phyloP scores from a whole-genome alignment of 202 grass and related monocot species.

The Carex sylvatica region DNA sequence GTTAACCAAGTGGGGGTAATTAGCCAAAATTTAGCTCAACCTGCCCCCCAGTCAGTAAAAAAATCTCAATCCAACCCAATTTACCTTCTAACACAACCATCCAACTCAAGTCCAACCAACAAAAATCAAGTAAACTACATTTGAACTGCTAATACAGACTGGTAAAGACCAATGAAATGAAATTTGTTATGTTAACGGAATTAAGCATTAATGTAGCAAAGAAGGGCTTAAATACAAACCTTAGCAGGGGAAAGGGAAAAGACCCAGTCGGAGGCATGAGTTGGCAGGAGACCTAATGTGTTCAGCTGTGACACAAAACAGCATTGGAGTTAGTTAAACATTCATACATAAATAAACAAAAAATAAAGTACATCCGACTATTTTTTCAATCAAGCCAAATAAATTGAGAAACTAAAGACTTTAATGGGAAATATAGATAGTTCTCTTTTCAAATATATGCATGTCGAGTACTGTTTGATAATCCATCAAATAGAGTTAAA shows the following conservation, averaged over 20 bases:
- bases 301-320: conserved; percentile 58
- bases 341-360: neutral
- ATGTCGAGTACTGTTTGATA: neutral
- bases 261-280: conserved; percentile 92
- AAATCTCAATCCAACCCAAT: neutral
- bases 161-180: neutral
- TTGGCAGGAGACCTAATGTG: conserved; percentile 95
- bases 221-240: conserved; percentile 20
- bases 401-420: neutral
- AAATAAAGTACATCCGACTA: neutral
- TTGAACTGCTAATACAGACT: neutral
- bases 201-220: neutral
- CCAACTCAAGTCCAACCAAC: neutral
- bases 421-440: neutral
- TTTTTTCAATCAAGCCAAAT: neutral
- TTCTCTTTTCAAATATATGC: neutral
- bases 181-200: neutral
- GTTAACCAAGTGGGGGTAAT: neutral
- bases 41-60: neutral
- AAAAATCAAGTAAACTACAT: neutral
- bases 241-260: conserved; percentile 68
- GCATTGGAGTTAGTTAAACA: neutral
- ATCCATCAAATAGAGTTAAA: neutral
- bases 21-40: neutral
- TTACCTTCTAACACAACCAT: neutral